Conservation (phyloP, 495 filamentous ascomycete genomes). For the Xylaria telfairii region DNA sequence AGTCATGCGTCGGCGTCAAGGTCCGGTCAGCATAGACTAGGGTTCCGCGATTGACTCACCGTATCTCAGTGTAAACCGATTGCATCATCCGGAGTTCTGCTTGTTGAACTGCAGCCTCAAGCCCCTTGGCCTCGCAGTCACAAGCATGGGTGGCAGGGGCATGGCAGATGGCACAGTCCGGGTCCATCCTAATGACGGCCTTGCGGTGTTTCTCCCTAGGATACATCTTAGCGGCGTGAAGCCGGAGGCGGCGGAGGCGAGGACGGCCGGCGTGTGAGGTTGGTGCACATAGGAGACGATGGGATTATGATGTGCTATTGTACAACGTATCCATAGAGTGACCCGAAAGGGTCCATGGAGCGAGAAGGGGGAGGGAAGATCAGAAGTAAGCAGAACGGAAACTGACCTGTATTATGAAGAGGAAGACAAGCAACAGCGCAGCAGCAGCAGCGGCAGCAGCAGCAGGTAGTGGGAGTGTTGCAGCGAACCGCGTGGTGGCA, state of each 20-base stretch:
- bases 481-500: conserved; percentile 45
- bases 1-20: conserved; percentile 2
- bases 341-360: conserved; percentile 44
- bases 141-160: conserved; percentile 66
- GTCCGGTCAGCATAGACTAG: conserved; percentile 2
- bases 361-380: conserved; percentile 38
- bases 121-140: conserved; percentile 72
- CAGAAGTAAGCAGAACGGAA: conserved; percentile 38
- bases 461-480: conserved; percentile 35
- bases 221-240: conserved; percentile 58
- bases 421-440: conserved; percentile 46
- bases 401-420: conserved; percentile 52
- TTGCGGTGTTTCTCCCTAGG: conserved; percentile 55
- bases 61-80: conserved; percentile 66
- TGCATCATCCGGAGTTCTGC: conserved; percentile 70
- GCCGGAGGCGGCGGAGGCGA: conserved; percentile 37
- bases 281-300: conserved; percentile 37
- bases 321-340: conserved; percentile 41
- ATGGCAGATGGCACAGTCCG: conserved; percentile 75
- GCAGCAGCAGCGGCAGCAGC: conserved; percentile 26
- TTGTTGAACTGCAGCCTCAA: conserved; percentile 69
- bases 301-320: conserved; percentile 35
- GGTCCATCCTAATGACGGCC: conserved; percentile 65
- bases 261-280: conserved; percentile 36
- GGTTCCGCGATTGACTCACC: conserved; percentile 49